These are phyloP conservation scores for Zygosaccharomyces bisporus DNA, from an alignment of 805 yeast species.

Conservation along the genomic window DNA sequence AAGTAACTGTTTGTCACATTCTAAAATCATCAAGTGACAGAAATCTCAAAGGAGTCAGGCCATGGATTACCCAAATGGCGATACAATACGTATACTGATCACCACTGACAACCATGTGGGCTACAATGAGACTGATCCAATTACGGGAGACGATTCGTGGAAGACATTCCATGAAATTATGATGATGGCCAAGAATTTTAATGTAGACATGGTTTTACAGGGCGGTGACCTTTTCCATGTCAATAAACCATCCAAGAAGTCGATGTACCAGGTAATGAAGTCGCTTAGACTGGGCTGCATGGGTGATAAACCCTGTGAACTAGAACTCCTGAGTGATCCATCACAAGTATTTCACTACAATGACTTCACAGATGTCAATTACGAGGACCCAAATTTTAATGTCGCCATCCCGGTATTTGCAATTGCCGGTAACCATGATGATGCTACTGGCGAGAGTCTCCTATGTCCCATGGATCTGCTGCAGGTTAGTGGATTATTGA, in stretches of 20 bases:
- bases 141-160: slow-evolving; percentile 88
- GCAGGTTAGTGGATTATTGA: slow-evolving; percentile 74
- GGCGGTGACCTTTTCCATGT: slow-evolving; percentile 92
- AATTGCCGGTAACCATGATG: slow-evolving; percentile 95
- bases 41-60: not conserved
- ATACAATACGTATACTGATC: slow-evolving; percentile 71
- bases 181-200: slow-evolving; percentile 59
- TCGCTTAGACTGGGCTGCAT: slow-evolving; percentile 67
- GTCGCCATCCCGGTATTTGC: slow-evolving; percentile 88
- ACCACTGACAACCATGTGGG: slow-evolving; percentile 98
- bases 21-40: not conserved
- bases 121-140: slow-evolving; percentile 81
- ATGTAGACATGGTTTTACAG: slow-evolving; percentile 86
- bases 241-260: slow-evolving; percentile 82
- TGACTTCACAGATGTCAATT: slow-evolving; percentile 70
- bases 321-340: slow-evolving; percentile 81
- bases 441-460: slow-evolving; percentile 82
- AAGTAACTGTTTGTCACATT: not conserved
- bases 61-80: slow-evolving; percentile 35
- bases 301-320: slow-evolving; percentile 83
- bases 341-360: slow-evolving; percentile 51
- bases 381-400: slow-evolving; percentile 86
- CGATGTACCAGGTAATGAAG: slow-evolving; percentile 77
- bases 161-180: slow-evolving; percentile 80
- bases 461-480: slow-evolving; percentile 84